Conservation (phyloP, 768 basidiomycete species). For the Hygrocybe punicea region DNA sequence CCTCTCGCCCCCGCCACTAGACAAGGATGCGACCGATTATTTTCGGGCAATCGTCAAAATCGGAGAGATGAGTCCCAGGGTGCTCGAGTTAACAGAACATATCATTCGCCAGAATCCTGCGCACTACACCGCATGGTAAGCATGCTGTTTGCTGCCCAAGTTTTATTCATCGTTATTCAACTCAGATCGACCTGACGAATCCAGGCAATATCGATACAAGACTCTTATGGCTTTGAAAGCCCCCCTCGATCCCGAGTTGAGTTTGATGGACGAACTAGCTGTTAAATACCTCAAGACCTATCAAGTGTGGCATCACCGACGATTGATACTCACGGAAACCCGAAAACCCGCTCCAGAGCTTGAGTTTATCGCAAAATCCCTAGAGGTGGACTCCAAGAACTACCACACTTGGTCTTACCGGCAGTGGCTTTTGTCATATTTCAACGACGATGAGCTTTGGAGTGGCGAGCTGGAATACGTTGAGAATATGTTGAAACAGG, state of each 20-base stretch:
- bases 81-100: conserved; percentile 80
- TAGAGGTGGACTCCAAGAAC: conserved; percentile 85
- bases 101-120: conserved; percentile 92
- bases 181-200: conserved; percentile 1
- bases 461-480: conserved; percentile 69
- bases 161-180: not conserved
- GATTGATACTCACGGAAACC: conserved; percentile 62
- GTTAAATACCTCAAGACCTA: conserved; percentile 87
- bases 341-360: conserved; percentile 65
- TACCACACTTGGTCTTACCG: conserved; percentile 99
- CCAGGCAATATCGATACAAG: conserved; percentile 92
- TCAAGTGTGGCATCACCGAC: conserved; percentile 96
- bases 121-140: conserved; percentile 95
- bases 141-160: conserved; percentile 2
- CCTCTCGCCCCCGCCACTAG: too few relatives aligned
- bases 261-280: conserved; percentile 84
- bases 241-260: conserved; percentile 73
- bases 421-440: conserved; percentile 89
- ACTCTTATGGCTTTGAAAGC: conserved; percentile 68
- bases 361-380: conserved; percentile 67
- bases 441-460: conserved; percentile 74
- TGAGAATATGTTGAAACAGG: conserved; percentile 63
- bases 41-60: conserved; percentile 80
- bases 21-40: conserved; percentile 90
- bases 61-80: conserved; percentile 76